Percentiles rank a stretch among this genome's conserved stretches.
Conservation (phyloP, 1,139 yeast genomes). For the Geotrichum restrictum region DNA sequence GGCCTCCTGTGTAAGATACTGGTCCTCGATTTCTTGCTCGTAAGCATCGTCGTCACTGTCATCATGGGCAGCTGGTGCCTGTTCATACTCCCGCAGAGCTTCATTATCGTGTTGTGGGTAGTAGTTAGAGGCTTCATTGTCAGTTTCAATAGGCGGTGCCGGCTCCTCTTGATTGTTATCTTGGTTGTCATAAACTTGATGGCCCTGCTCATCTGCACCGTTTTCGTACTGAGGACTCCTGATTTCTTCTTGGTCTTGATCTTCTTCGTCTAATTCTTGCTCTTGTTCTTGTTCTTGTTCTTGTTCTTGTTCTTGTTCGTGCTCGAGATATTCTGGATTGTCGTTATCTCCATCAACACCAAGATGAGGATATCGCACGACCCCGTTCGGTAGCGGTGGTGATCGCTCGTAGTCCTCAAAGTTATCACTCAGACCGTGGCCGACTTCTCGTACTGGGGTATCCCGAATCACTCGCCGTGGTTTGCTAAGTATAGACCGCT, state of each 20-base stretch:
- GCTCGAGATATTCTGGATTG: not conserved
- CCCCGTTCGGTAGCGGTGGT: not conserved
- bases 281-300: no score
- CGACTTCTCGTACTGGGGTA: not conserved
- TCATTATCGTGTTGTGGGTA: not conserved
- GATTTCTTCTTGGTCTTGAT: no score
- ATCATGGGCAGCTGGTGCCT: not conserved
- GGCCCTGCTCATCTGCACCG: no score
- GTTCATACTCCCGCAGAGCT: not conserved
- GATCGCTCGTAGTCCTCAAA: not conserved
- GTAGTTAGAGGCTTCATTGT: no score
- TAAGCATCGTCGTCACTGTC: not conserved
- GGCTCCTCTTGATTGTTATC: no score
- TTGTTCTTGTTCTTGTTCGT: not conserved
- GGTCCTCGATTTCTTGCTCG: not conserved
- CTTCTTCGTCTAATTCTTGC: no score
- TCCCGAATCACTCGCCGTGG: conserved; percentile 12
- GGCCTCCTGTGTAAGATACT: not conserved
- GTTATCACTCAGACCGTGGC: no score
- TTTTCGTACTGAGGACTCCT: no score
- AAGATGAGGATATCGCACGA: not conserved
- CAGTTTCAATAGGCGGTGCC: no score
- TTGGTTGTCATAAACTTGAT: not conserved
- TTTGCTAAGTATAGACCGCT: conserved; percentile 13
- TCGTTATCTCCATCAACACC: not conserved